Evolutionary conservation across 2,329 filamentous ascomycete genomes (phyloP).

Genomic region (Xylariaceae sp.): DNA sequence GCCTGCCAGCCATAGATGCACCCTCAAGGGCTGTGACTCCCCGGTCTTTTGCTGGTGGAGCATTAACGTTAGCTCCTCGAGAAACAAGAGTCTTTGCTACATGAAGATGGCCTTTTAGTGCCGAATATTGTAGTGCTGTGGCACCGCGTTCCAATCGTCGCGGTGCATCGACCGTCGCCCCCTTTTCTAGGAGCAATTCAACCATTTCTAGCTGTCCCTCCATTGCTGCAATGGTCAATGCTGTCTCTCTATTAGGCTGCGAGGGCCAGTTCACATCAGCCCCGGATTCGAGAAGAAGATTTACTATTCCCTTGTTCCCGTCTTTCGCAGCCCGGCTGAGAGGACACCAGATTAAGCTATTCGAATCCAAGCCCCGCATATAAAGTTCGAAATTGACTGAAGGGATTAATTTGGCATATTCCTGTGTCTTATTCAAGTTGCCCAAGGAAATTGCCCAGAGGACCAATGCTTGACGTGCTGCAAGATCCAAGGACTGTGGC

Average conservation of each 20-base stretch:
- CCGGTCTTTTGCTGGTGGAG: neutral
- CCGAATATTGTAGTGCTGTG: neutral
- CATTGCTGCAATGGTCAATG: neutral
- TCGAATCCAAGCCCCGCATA: neutral
- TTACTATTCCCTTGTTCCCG: neutral
- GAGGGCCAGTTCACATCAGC: too few relatives aligned
- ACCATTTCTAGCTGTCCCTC: neutral
- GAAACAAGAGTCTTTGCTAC: neutral
- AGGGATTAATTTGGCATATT: neutral
- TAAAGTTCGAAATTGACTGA: neutral
- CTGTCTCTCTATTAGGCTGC: neutral
- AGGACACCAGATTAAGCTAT: neutral
- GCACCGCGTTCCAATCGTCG: neutral
- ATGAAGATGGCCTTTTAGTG: neutral
- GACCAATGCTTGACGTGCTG: neutral
- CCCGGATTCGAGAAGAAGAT: neutral
- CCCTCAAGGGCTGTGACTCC: neutral
- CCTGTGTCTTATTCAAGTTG: too few relatives aligned
- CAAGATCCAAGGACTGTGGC: neutral
- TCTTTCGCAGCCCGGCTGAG: neutral
- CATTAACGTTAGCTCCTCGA: neutral
- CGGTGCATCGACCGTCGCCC: neutral
- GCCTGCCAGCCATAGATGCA: neutral
- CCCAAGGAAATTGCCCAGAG: too few relatives aligned
- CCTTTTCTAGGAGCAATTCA: neutral